Evolutionary conservation across 2,329 filamentous ascomycete genomes (phyloP).

Genomic region (Aspergillus latus): DNA sequence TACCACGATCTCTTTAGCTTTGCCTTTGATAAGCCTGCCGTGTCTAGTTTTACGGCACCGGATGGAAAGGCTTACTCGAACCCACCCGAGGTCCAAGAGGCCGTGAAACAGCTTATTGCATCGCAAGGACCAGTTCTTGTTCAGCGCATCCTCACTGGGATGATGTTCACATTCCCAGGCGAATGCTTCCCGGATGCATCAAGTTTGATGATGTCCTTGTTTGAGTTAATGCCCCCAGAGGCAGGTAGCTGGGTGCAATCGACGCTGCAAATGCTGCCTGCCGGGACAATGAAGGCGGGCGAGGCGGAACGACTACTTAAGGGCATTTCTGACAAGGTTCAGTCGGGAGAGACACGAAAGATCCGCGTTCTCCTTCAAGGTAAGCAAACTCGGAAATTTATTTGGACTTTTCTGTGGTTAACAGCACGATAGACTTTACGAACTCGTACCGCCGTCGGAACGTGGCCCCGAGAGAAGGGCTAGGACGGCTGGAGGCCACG

Average conservation of each 20-base stretch:
- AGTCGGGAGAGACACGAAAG: conserved; percentile 69
- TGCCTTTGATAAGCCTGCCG: conserved; percentile 68
- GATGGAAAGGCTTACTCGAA: conserved; percentile 61
- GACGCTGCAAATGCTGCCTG: conserved; percentile 80
- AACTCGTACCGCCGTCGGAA: conserved; percentile 91
- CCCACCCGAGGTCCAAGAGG: conserved; percentile 67
- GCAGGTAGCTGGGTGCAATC: conserved; percentile 78
- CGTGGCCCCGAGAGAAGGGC: conserved; percentile 87
- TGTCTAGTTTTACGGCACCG: conserved; percentile 59
- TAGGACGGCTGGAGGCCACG: conserved; percentile 81
- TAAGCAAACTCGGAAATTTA: conserved; percentile 20
- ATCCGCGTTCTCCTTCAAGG: conserved; percentile 78
- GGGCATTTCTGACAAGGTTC: conserved; percentile 76
- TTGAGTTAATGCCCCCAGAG: conserved; percentile 79
- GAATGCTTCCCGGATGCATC: conserved; percentile 96
- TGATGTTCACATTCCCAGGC: conserved; percentile 98
- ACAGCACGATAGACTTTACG: conserved; percentile 72
- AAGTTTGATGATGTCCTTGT: conserved; percentile 84
- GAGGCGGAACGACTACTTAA: conserved; percentile 79
- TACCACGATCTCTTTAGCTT: conserved; percentile 88
- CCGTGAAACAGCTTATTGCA: conserved; percentile 70
- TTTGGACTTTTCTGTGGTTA: conserved; percentile 4
- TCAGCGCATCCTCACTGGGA: conserved; percentile 87
- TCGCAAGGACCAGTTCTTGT: conserved; percentile 74
- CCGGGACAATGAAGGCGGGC: conserved; percentile 73